Conservation (phyloP, 2,329 filamentous ascomycete genomes). For the Xylariaceae sp. region DNA sequence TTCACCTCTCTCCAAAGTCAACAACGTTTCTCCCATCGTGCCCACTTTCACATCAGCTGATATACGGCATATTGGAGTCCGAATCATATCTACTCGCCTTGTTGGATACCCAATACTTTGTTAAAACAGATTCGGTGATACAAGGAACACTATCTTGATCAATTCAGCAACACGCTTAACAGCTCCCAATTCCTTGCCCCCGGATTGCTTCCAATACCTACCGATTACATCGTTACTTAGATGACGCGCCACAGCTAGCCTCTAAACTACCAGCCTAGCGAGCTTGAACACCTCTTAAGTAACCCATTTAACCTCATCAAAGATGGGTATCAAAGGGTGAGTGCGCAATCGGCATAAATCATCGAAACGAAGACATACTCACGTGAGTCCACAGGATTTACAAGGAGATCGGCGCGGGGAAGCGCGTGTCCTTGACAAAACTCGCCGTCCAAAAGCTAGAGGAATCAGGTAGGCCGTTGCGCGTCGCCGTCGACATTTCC, state of each 20-base stretch:
- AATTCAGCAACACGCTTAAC: neutral
- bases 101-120: neutral
- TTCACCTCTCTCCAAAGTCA: constrained; percentile 21
- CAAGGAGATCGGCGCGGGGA: constrained; percentile 76
- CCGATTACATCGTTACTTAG: neutral
- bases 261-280: neutral
- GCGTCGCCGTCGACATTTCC: constrained; percentile 86
- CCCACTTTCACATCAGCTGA: neutral
- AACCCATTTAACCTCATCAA: constrained; percentile 11
- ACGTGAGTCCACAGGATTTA: constrained; percentile 61
- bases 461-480: constrained; percentile 63
- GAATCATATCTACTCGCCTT: neutral
- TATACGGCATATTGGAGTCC: neutral
- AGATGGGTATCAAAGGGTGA: constrained; percentile 64
- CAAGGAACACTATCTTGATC: neutral
- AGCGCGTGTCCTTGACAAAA: constrained; percentile 74
- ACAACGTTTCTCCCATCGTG: constrained; percentile 17
- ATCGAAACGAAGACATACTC: neutral
- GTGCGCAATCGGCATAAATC: constrained; percentile 6
- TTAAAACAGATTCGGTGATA: neutral
- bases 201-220: neutral
- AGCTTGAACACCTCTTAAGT: neutral
- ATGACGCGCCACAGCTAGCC: constrained; percentile 13
- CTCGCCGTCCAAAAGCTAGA: constrained; percentile 74
- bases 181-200: neutral